phyloP scores from a whole-genome alignment of 805 yeast species.

The Tetrapisispora nanseiensis region DNA sequence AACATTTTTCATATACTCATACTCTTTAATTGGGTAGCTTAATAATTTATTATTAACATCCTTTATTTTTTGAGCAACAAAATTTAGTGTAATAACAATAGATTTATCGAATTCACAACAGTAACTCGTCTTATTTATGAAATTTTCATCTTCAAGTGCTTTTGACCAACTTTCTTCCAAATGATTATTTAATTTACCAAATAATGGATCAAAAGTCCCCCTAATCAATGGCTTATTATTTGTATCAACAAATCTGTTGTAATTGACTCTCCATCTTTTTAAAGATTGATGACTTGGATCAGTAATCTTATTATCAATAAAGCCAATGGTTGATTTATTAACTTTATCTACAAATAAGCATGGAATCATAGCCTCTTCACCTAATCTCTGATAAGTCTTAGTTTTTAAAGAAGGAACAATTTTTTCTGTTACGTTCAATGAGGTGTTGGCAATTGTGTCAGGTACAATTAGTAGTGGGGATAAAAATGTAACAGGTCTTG shows the following conservation, averaged over 20 bases:
- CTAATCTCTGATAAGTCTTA: slow-evolving; percentile 39
- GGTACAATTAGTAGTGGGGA: slow-evolving; percentile 38
- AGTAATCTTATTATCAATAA: slow-evolving; percentile 29
- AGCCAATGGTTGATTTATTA: slow-evolving; percentile 25
- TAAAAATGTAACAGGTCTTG: slow-evolving; percentile 29
- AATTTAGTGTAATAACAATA: slow-evolving; percentile 32
- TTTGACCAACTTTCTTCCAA: slow-evolving; percentile 37
- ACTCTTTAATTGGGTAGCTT: slow-evolving; percentile 4
- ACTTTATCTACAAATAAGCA: slow-evolving; percentile 35
- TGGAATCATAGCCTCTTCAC: slow-evolving; percentile 44
- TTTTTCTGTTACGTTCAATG: slow-evolving; percentile 49
- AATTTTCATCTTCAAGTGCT: slow-evolving; percentile 38
- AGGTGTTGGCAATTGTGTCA: slow-evolving; percentile 46
- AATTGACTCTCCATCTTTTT: slow-evolving; percentile 38
- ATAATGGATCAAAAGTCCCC: slow-evolving; percentile 51
- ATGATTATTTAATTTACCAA: slow-evolving; percentile 50
- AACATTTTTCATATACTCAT: slow-evolving; percentile 29
- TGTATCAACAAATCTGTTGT: slow-evolving; percentile 45
- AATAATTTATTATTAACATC: slow-evolving; percentile 1
- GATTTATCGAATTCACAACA: slow-evolving; percentile 53
- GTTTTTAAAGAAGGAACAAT: slow-evolving; percentile 51
- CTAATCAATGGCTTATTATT: slow-evolving; percentile 56
- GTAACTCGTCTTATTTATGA: slow-evolving; percentile 34
- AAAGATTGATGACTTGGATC: slow-evolving; percentile 42
- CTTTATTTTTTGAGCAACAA: background rate